These are phyloP conservation scores for Beauveria sp. DNA, from an alignment of 2,329 filamentous ascomycete genomes.

Conservation along the genomic window DNA sequence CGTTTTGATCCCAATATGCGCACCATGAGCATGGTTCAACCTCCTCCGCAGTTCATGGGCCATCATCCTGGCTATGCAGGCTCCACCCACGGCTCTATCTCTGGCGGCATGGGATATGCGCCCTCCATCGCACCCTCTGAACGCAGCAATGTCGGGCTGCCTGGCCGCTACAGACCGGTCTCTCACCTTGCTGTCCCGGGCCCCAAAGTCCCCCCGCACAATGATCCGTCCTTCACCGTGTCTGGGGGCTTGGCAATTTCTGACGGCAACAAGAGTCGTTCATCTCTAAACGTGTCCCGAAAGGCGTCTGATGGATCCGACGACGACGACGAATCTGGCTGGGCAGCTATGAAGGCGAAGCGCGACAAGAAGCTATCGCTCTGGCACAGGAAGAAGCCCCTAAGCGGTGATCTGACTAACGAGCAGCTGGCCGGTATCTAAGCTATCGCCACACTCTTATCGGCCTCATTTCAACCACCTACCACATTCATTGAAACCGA, in stretches of 20 bases:
- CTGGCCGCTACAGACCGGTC: conserved; percentile 84
- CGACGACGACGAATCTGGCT: conserved; percentile 61
- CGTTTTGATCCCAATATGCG: conserved; percentile 44
- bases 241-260: conserved; percentile 24
- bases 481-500: neutral
- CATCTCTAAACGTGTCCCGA: conserved; percentile 30
- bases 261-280: conserved; percentile 25
- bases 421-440: conserved; percentile 42
- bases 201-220: conserved; percentile 20
- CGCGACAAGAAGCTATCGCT: conserved; percentile 59
- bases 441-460: neutral
- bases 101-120: conserved; percentile 56
- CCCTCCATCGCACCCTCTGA: conserved; percentile 93
- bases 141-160: conserved; percentile 85
- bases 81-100: conserved; percentile 20
- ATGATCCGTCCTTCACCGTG: conserved; percentile 26
- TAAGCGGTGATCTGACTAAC: conserved; percentile 39
- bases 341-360: conserved; percentile 64
- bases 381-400: conserved; percentile 55
- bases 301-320: conserved; percentile 34
- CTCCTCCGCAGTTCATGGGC: conserved; percentile 50
- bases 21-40: conserved; percentile 80
- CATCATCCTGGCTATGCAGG: conserved; percentile 32
- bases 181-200: conserved; percentile 47
- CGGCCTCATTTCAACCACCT: neutral